Conservation (phyloP, 1,284 basidiomycete genomes). For the Moesziomyces antarcticus region DNA sequence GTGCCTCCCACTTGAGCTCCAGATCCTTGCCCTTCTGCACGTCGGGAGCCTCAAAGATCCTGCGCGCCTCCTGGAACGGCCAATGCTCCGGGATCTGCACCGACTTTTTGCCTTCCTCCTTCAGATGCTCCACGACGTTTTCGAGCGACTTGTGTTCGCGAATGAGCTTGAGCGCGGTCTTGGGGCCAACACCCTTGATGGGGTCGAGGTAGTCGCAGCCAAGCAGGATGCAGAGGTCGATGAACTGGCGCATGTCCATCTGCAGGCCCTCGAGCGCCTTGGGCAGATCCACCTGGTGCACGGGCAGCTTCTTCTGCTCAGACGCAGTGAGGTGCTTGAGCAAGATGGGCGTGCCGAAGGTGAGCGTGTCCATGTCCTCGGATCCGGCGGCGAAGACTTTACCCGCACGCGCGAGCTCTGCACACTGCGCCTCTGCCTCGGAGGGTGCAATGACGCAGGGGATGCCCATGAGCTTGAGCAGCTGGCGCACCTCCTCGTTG, state of each 20-base stretch:
- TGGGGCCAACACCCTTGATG: constrained; percentile 93
- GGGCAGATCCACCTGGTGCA: constrained; percentile 87
- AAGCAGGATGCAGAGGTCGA: constrained; percentile 94
- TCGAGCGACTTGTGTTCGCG: constrained; percentile 85
- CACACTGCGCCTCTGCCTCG: constrained; percentile 98
- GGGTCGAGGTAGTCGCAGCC: constrained; percentile 99
- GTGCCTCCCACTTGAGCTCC: constrained; percentile 95
- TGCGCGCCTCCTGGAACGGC: constrained; percentile 95
- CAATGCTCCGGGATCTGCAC: constrained; percentile 86
- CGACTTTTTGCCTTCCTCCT: constrained; percentile 61
- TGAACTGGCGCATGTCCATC: constrained; percentile 94
- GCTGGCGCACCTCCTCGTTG: constrained; percentile 90
- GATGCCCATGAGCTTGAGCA: constrained; percentile 95
- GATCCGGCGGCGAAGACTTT: constrained; percentile 97
- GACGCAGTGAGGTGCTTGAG: constrained; percentile 97
- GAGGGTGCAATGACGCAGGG: constrained; percentile 87
- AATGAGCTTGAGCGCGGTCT: constrained; percentile 92
- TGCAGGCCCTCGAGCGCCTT: constrained; percentile 86
- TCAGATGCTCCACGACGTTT: constrained; percentile 82
- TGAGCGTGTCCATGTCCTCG: constrained; percentile 99
- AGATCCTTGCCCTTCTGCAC: constrained; percentile 85
- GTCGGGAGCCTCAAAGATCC: constrained; percentile 87
- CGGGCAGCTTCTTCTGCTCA: constrained; percentile 98
- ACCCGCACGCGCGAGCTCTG: constrained; percentile 92
- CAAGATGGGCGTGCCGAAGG: constrained; percentile 90